phyloP scores from a whole-genome alignment of 1,284 basidiomycete genomes.

The Trichosporon sp. region DNA sequence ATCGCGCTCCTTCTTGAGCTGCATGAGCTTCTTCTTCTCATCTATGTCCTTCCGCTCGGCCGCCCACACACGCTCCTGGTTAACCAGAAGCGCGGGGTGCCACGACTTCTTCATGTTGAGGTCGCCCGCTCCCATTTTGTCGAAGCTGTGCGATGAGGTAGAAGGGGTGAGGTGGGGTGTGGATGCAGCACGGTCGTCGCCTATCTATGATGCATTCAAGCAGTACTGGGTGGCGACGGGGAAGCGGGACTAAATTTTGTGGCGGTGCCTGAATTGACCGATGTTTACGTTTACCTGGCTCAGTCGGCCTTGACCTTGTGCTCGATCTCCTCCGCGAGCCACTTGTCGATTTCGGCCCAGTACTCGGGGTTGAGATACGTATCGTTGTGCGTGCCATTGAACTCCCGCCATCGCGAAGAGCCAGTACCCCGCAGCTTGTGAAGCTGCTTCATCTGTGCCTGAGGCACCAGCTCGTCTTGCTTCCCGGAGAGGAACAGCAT shows the following conservation, averaged over 20 bases:
- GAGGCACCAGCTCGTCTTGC: slow-evolving; percentile 79
- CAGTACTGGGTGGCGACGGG: neutral
- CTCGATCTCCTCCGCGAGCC: slow-evolving; percentile 51
- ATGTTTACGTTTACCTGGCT: neutral
- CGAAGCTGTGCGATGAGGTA: neutral
- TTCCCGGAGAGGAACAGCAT: slow-evolving; percentile 79
- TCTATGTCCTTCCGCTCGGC: slow-evolving; percentile 95
- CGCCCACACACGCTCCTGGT: slow-evolving; percentile 99
- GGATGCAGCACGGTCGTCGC: neutral
- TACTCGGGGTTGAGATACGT: slow-evolving; percentile 65
- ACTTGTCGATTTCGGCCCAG: slow-evolving; percentile 60
- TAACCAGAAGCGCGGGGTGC: slow-evolving; percentile 93
- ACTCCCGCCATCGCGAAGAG: slow-evolving; percentile 56
- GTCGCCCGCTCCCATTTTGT: slow-evolving; percentile 83
- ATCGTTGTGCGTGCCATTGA: slow-evolving; percentile 69
- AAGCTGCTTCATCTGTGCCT: slow-evolving; percentile 73
- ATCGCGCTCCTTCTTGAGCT: slow-evolving; percentile 93
- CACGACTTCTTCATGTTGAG: slow-evolving; percentile 81
- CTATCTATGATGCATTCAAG: neutral
- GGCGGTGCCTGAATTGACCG: neutral
- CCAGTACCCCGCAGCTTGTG: slow-evolving; percentile 59
- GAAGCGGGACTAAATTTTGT: neutral
- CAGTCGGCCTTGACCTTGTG: slow-evolving; percentile 2
- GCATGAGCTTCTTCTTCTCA: slow-evolving; percentile 96
- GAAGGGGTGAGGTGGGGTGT: neutral